A percentile compares a stretch with the other conserved stretches of the same genome.
Evolutionary conservation across 805 yeast genomes (phyloP).

Genomic region (Yarrowia deformans): DNA sequence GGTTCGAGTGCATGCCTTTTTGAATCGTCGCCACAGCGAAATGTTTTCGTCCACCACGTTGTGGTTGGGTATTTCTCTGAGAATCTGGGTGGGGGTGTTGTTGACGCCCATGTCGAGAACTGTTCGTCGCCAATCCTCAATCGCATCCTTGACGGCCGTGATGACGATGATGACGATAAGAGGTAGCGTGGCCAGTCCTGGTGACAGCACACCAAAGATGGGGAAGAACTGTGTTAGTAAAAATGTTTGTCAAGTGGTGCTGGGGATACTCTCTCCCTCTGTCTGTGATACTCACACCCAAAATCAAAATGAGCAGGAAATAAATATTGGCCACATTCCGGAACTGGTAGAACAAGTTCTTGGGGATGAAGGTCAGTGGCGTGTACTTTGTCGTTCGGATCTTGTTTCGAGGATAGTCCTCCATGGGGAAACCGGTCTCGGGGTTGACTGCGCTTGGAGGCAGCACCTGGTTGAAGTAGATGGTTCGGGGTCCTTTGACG

Average conservation of each 20-base stretch:
- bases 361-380: slow-evolving; percentile 88
- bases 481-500: slow-evolving; percentile 49
- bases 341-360: slow-evolving; percentile 81
- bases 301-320: slow-evolving; percentile 78
- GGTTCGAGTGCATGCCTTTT: slow-evolving; percentile 59
- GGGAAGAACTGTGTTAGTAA: slow-evolving; percentile 56
- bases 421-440: slow-evolving; percentile 67
- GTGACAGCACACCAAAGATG: slow-evolving; percentile 75
- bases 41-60: slow-evolving; percentile 66
- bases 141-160: slow-evolving; percentile 79
- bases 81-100: slow-evolving; percentile 69
- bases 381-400: slow-evolving; percentile 97
- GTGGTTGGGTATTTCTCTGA: slow-evolving; percentile 63
- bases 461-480: slow-evolving; percentile 60
- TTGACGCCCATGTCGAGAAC: slow-evolving; percentile 72
- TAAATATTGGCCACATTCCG: slow-evolving; percentile 90
- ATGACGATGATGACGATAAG: slow-evolving; percentile 77
- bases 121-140: slow-evolving; percentile 77
- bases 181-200: slow-evolving; percentile 82
- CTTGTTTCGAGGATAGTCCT: slow-evolving; percentile 83
- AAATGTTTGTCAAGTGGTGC: neutral
- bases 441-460: slow-evolving; percentile 56
- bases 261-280: no score
- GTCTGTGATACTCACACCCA: slow-evolving; percentile 48
- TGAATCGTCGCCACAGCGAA: slow-evolving; percentile 72